Evolutionary conservation across 179 eudicot genomes (phyloP).

Genomic region (Heliamphora pulchella): DNA sequence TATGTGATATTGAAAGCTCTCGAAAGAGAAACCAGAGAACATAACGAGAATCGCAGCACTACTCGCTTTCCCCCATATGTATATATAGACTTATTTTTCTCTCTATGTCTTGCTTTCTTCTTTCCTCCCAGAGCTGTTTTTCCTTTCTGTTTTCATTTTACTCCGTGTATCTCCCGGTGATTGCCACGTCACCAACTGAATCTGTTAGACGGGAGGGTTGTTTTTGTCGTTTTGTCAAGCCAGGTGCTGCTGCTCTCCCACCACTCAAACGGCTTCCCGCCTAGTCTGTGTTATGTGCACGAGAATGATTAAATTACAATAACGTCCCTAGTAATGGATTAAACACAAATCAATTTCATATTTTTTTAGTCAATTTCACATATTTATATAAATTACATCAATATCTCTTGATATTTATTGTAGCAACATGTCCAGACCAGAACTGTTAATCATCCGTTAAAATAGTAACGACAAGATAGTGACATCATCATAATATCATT

Average conservation of each 20-base stretch:
- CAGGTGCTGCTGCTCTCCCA: conserved; percentile 1
- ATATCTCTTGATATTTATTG: too few relatives aligned
- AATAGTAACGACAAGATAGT: too few relatives aligned
- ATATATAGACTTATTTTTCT: not conserved
- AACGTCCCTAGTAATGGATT: too few relatives aligned
- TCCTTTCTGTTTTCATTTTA: not conserved
- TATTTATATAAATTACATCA: too few relatives aligned
- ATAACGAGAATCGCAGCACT: conserved; percentile 1
- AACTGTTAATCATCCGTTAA: too few relatives aligned
- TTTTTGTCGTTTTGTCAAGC: conserved; percentile 9
- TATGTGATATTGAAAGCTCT: not conserved
- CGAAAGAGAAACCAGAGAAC: not conserved
- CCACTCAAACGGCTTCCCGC: conserved; percentile 11
- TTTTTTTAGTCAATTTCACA: too few relatives aligned
- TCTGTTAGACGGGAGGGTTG: conserved; percentile 19
- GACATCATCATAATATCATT: too few relatives aligned
- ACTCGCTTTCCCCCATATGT: conserved; percentile 5
- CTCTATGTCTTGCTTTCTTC: not conserved
- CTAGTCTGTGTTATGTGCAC: not conserved
- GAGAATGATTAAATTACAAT: too few relatives aligned
- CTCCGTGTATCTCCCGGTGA: not conserved
- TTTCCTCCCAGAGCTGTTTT: not conserved
- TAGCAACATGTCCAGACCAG: too few relatives aligned
- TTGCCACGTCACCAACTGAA: conserved; percentile 17
- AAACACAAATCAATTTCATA: too few relatives aligned